These are phyloP conservation scores for Neodidymelliopsis sp. DNA, from an alignment of 2,329 filamentous ascomycete species.

Conservation along the genomic window DNA sequence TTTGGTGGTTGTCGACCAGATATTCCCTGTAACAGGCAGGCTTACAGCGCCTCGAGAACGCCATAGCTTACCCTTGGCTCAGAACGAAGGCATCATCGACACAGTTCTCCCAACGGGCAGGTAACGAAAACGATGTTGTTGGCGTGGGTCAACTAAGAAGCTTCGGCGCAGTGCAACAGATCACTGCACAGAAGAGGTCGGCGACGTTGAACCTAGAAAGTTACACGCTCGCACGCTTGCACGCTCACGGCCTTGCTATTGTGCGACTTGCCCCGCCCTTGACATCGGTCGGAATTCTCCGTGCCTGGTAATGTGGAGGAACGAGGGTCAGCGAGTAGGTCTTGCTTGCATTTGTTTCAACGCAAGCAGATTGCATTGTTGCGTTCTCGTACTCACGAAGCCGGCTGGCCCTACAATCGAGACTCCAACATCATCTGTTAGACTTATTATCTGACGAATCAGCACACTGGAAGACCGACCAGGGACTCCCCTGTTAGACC, in stretches of 20 bases:
- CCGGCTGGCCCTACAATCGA: slow-evolving; percentile 2
- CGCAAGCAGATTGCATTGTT: slow-evolving; percentile 2
- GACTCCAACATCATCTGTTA: slow-evolving; percentile 1
- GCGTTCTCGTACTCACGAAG: slow-evolving; percentile 8
- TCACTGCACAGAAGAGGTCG: slow-evolving; percentile 30
- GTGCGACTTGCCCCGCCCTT: slow-evolving; percentile 25
- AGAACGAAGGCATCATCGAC: background rate
- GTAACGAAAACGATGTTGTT: slow-evolving; percentile 37
- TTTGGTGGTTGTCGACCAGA: slow-evolving; percentile 21
- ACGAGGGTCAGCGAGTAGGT: slow-evolving; percentile 32
- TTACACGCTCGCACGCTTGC: slow-evolving; percentile 27
- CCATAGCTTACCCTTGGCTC: slow-evolving; percentile 13
- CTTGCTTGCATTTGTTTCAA: slow-evolving; percentile 11
- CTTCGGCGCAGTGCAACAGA: slow-evolving; percentile 30
- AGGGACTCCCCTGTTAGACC: slow-evolving; percentile 32
- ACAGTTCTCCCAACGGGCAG: slow-evolving; percentile 27
- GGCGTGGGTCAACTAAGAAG: slow-evolving; percentile 20
- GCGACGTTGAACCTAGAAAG: slow-evolving; percentile 34
- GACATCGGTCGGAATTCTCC: slow-evolving; percentile 21
- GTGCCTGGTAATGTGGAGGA: slow-evolving; percentile 13
- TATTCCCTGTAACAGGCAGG: slow-evolving; percentile 29
- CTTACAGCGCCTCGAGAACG: slow-evolving; percentile 9
- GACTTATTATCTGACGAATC: slow-evolving; percentile 2
- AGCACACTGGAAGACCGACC: background rate
- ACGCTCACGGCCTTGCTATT: slow-evolving; percentile 21